These are phyloP conservation scores for Solanum pennellii DNA, from an alignment of 257 asterid species.

Conservation along the genomic window DNA sequence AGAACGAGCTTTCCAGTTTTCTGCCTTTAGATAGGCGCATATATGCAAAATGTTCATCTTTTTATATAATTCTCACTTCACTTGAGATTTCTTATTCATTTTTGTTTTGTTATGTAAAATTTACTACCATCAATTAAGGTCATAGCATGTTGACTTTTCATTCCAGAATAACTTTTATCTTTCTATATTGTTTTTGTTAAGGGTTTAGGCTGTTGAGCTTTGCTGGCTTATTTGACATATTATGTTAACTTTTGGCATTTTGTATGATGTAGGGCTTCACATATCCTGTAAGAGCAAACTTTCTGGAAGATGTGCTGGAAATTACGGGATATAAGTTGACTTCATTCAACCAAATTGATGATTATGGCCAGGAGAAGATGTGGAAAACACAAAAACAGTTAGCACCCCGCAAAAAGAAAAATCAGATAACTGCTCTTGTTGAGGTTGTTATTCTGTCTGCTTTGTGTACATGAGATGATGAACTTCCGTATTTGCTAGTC, in stretches of 20 bases:
- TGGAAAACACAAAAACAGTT: conserved; percentile 96
- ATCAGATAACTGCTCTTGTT: conserved; percentile 78
- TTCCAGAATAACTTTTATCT: neutral
- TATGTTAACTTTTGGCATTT: neutral
- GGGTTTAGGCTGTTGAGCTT: neutral
- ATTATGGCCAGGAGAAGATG: conserved; percentile 94
- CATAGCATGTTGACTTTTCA: neutral
- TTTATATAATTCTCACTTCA: neutral
- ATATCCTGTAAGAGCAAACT: conserved; percentile 81
- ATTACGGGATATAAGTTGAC: conserved; percentile 86
- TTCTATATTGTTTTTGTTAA: neutral
- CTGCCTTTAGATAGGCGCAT: neutral
- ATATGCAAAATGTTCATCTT: neutral
- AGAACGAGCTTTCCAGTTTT: neutral
- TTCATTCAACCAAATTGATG: conserved; percentile 89
- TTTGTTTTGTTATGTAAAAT: neutral
- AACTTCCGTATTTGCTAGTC: neutral
- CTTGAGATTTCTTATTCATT: neutral
- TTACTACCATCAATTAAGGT: neutral
- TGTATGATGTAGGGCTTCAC: conserved; percentile 72
- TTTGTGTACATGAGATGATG: neutral
- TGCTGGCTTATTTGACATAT: neutral
- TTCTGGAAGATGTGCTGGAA: conserved; percentile 89
- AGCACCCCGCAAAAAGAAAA: conserved; percentile 78
- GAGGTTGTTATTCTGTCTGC: conserved; percentile 44